Conservation (phyloP, 495 filamentous ascomycete species). For the Xylaria scruposa region DNA sequence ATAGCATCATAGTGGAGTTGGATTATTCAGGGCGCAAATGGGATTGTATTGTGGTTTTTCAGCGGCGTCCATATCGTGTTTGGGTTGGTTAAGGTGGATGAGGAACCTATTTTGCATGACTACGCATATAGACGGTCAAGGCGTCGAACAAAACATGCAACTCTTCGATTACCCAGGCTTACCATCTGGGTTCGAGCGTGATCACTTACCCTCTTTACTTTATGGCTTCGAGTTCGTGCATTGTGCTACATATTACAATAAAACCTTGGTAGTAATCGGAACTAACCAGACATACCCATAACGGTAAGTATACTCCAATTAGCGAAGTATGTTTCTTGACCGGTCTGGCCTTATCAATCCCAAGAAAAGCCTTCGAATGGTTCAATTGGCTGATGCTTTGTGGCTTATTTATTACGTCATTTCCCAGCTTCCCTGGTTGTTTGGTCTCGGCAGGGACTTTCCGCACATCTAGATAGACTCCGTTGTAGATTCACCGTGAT, state of each 20-base stretch:
- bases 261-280: no score
- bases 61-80: background rate
- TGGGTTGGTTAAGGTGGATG: background rate
- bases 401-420: background rate
- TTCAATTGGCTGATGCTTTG: background rate
- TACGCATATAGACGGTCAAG: background rate
- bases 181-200: background rate
- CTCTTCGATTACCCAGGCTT: background rate
- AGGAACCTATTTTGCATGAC: constrained; percentile 1
- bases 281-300: no score
- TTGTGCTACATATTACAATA: background rate
- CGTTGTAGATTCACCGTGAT: no score
- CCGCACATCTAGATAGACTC: no score
- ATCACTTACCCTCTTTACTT: background rate
- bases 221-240: background rate
- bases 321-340: background rate
- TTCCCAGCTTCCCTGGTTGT: no score
- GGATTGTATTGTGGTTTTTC: constrained; percentile 3
- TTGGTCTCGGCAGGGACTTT: background rate
- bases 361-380: background rate
- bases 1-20: constrained; percentile 21
- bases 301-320: no score
- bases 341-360: background rate
- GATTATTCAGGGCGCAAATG: constrained; percentile 1
- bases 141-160: constrained; percentile 2